Percentiles rank a stretch among this genome's conserved stretches.
Evolutionary conservation across 305 asterid species (phyloP).

Genomic region (Plantago coronopus): DNA sequence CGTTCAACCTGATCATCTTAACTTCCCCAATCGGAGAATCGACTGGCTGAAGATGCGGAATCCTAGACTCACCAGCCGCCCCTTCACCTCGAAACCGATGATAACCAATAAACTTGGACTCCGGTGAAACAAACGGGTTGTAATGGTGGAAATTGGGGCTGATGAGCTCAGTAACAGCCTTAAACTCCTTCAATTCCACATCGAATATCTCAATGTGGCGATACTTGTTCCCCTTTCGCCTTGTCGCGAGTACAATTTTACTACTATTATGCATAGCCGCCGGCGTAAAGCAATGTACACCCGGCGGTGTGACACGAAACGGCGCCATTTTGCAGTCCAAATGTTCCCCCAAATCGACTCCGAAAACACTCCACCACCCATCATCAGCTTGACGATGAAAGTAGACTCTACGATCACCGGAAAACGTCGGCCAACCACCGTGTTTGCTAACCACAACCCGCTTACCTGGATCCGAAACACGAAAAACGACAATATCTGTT

Average conservation of each 20-base stretch:
- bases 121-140: constrained; percentile 66
- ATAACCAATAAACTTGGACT: constrained; percentile 43
- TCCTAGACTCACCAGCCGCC: constrained; percentile 29
- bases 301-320: constrained; percentile 65
- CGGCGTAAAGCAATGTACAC: constrained; percentile 76
- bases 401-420: constrained; percentile 51
- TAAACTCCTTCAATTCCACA: constrained; percentile 34
- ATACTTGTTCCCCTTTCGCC: constrained; percentile 51
- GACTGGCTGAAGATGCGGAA: constrained; percentile 52
- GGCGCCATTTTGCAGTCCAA: too few relatives aligned
- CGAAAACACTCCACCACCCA: constrained; percentile 91
- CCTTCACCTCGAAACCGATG: constrained; percentile 69
- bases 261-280: constrained; percentile 40
- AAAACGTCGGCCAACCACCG: constrained; percentile 89
- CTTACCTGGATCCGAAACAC: constrained; percentile 36
- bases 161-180: constrained; percentile 48
- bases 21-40: constrained; percentile 47
- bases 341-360: constrained; percentile 48
- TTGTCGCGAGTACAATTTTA: constrained; percentile 57
- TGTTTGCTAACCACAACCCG: constrained; percentile 44
- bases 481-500: constrained; percentile 60
- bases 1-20: constrained; percentile 53
- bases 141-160: constrained; percentile 71
- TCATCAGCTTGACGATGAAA: constrained; percentile 74
- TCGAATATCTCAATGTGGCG: constrained; percentile 81